Percentiles rank a stretch among this genome's conserved stretches.
phyloP scores from a whole-genome alignment of 148 eudicot species.

The Camellia lanceoleosa region DNA sequence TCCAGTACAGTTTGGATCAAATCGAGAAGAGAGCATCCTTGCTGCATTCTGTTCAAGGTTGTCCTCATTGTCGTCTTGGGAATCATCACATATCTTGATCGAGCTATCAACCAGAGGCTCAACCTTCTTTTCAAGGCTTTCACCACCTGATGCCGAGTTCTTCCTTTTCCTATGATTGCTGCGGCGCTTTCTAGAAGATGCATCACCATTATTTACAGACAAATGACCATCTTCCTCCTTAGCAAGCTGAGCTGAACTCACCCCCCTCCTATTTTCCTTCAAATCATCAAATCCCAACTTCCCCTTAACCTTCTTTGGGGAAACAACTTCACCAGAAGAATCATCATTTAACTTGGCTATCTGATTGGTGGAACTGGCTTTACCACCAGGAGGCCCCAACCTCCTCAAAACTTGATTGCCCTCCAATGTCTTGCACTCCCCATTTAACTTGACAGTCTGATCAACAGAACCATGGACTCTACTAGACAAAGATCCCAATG shows the following conservation, averaged over 20 bases:
- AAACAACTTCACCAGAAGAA: slow-evolving; percentile 13
- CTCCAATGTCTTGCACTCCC: slow-evolving; percentile 48
- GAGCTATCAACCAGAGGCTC: slow-evolving; percentile 33
- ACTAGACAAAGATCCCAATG: slow-evolving; percentile 17
- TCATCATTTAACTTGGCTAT: slow-evolving; percentile 23
- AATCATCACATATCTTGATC: slow-evolving; percentile 26
- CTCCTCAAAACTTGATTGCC: slow-evolving; percentile 25
- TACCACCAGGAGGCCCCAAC: slow-evolving; percentile 26
- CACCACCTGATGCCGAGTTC: slow-evolving; percentile 28
- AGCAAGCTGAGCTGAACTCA: slow-evolving; percentile 22
- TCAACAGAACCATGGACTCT: slow-evolving; percentile 20
- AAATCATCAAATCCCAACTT: slow-evolving; percentile 24
- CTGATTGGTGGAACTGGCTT: slow-evolving; percentile 26
- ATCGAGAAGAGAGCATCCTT: slow-evolving; percentile 96
- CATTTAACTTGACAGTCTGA: slow-evolving; percentile 19
- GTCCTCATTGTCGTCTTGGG: slow-evolving; percentile 70
- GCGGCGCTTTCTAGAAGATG: slow-evolving; percentile 39
- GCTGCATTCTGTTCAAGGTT: slow-evolving; percentile 96
- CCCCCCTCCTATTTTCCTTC: slow-evolving; percentile 28
- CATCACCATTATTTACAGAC: slow-evolving; percentile 35
- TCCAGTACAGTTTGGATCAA: slow-evolving; percentile 82
- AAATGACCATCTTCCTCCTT: slow-evolving; percentile 37
- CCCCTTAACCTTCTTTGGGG: slow-evolving; percentile 38
- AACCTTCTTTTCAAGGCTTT: slow-evolving; percentile 31
- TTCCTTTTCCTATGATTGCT: slow-evolving; percentile 46